phyloP scores from a whole-genome alignment of 331 rosid species.

The Malus hybrid region DNA sequence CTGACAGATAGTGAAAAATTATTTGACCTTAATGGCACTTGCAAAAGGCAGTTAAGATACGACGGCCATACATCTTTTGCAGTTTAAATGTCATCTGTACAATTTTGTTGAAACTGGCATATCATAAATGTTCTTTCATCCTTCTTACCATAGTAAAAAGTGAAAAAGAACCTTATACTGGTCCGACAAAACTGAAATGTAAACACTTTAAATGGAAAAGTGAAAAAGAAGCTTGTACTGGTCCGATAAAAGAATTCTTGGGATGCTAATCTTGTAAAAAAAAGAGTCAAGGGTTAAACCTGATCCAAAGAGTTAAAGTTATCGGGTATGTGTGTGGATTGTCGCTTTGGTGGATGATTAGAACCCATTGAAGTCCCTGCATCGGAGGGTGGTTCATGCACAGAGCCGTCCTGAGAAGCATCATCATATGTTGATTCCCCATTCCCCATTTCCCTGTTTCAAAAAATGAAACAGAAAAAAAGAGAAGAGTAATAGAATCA shows the following conservation, averaged over 20 bases:
- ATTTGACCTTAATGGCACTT: neutral
- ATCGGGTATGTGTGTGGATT: constrained; percentile 48
- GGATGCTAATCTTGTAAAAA: neutral
- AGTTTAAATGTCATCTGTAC: neutral
- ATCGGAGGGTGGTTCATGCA: constrained; percentile 24
- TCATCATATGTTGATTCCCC: constrained; percentile 41
- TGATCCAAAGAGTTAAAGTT: constrained; percentile 76
- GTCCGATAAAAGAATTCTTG: neutral
- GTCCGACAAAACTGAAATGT: neutral
- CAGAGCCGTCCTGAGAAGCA: constrained; percentile 21
- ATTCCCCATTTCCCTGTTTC: constrained; percentile 56
- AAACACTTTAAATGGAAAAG: neutral
- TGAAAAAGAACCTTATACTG: neutral
- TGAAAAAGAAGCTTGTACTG: neutral
- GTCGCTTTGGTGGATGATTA: constrained; percentile 13
- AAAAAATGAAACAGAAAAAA: neutral
- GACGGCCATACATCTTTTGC: neutral
- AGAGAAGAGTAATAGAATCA: neutral
- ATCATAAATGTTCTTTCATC: neutral
- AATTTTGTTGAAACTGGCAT: neutral
- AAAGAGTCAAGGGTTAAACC: constrained; percentile 29
- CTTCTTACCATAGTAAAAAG: neutral
- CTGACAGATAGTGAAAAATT: neutral
- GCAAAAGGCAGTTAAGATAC: neutral
- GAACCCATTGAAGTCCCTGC: constrained; percentile 28